Evolutionary conservation across 495 filamentous ascomycete genomes (phyloP).

Genomic region (Cudoniella acicularis): DNA sequence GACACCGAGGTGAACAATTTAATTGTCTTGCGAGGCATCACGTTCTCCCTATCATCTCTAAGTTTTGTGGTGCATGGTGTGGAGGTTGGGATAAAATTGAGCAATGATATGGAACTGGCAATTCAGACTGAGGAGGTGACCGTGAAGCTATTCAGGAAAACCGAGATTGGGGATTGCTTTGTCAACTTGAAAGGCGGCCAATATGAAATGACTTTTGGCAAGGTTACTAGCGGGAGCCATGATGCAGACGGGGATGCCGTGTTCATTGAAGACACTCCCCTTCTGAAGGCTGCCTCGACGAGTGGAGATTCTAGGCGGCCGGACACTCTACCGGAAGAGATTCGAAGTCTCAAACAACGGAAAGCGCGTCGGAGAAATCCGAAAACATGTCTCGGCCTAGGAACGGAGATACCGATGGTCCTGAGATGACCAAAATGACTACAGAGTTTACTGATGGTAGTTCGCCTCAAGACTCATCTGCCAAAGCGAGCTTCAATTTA

Average conservation of each 20-base stretch:
- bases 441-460: slow-evolving; percentile 24
- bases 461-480: slow-evolving; percentile 21
- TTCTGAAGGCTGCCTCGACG: slow-evolving; percentile 29
- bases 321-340: no score
- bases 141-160: slow-evolving; percentile 29
- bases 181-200: slow-evolving; percentile 36
- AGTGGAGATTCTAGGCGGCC: slow-evolving; percentile 8
- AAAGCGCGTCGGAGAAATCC: no score
- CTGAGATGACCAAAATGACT: slow-evolving; percentile 12
- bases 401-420: neutral
- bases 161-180: slow-evolving; percentile 34
- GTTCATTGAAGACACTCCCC: slow-evolving; percentile 26
- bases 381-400: no score
- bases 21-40: slow-evolving; percentile 33
- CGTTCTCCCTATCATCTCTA: slow-evolving; percentile 31
- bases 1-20: slow-evolving; percentile 35
- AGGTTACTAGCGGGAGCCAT: slow-evolving; percentile 13
- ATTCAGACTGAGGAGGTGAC: slow-evolving; percentile 31
- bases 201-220: slow-evolving; percentile 35
- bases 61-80: slow-evolving; percentile 32
- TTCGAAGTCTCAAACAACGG: no score
- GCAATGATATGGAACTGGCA: slow-evolving; percentile 37
- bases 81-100: slow-evolving; percentile 35
- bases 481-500: slow-evolving; percentile 13
- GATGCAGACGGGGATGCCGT: slow-evolving; percentile 27